phyloP scores from a whole-genome alignment of 2,329 filamentous ascomycete genomes.

The Thelonectria olida region DNA sequence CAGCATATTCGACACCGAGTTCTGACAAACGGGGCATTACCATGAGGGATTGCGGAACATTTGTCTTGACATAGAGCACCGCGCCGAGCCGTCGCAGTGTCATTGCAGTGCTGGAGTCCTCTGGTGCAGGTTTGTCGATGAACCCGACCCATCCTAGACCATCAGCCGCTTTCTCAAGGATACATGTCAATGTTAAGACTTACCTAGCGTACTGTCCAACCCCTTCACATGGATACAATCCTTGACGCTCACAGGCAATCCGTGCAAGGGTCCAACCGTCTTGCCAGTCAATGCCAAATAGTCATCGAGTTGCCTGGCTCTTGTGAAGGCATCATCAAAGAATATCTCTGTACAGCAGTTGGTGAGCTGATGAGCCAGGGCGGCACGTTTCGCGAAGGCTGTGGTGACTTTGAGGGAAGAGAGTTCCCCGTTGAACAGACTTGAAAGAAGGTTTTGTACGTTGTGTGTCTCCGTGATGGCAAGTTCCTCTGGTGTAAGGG shows the following conservation, averaged over 20 bases:
- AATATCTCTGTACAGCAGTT: conserved; percentile 18
- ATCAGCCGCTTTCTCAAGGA: too few relatives aligned
- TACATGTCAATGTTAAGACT: too few relatives aligned
- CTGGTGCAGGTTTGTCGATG: background rate
- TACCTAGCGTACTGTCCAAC: conserved; percentile 10
- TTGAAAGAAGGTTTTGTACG: background rate
- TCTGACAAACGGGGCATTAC: too few relatives aligned
- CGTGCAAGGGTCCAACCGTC: conserved; percentile 12
- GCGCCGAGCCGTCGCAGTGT: conserved; percentile 17
- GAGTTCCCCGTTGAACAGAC: conserved; percentile 15
- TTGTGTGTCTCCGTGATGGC: conserved; percentile 15
- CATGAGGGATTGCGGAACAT: conserved; percentile 27
- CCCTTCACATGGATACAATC: conserved; percentile 17
- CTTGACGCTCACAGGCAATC: conserved; percentile 24
- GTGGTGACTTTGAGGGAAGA: conserved; percentile 23
- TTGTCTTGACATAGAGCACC: conserved; percentile 26
- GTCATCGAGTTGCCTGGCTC: conserved; percentile 9
- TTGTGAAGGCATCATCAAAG: conserved; percentile 10
- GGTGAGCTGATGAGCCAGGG: conserved; percentile 29
- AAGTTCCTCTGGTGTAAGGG: conserved; percentile 3
- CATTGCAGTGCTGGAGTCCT: conserved; percentile 13
- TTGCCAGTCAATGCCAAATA: conserved; percentile 11
- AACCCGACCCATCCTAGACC: conserved; percentile 18
- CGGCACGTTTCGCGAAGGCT: conserved; percentile 19
- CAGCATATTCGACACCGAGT: too few relatives aligned